These are phyloP conservation scores for Colletotrichum sp. DNA, from an alignment of 2,329 filamentous ascomycete species.

Conservation along the genomic window DNA sequence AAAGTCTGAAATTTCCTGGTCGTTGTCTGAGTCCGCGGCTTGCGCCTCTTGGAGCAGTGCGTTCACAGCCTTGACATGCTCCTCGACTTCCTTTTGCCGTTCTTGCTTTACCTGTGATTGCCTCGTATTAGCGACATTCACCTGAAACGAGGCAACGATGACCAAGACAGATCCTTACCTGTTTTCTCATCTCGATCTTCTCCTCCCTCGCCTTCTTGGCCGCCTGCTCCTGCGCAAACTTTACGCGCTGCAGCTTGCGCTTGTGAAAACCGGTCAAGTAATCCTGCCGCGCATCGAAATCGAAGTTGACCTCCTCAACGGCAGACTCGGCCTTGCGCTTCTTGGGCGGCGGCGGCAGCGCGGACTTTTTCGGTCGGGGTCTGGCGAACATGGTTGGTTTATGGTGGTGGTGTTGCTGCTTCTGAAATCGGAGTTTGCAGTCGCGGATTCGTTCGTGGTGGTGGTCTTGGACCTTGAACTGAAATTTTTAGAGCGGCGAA, in stretches of 20 bases:
- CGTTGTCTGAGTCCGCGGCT: constrained; percentile 46
- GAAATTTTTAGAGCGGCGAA: constrained; percentile 8
- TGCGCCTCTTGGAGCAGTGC: constrained; percentile 69
- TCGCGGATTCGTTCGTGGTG: not conserved
- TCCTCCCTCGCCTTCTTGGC: constrained; percentile 80
- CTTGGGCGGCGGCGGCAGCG: constrained; percentile 66
- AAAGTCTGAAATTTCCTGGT: constrained; percentile 41
- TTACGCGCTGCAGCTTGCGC: constrained; percentile 84
- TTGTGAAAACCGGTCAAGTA: constrained; percentile 97
- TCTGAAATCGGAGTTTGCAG: not conserved
- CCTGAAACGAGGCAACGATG: not conserved
- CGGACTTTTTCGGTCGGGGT: constrained; percentile 62
- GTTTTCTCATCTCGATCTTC: constrained; percentile 73
- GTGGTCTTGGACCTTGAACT: not conserved
- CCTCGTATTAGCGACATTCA: not conserved
- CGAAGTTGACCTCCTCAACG: constrained; percentile 86
- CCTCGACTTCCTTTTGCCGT: constrained; percentile 79
- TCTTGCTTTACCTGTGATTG: constrained; percentile 76
- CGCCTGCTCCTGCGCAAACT: constrained; percentile 83
- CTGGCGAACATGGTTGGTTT: constrained; percentile 54
- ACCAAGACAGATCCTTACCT: constrained; percentile 57
- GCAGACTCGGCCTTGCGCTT: constrained; percentile 65
- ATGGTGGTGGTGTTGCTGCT: not conserved
- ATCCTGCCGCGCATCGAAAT: constrained; percentile 78
- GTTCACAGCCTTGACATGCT: constrained; percentile 81